phyloP scores from a whole-genome alignment of 2,329 filamentous ascomycete genomes.

The Fusarium austroafricanum region DNA sequence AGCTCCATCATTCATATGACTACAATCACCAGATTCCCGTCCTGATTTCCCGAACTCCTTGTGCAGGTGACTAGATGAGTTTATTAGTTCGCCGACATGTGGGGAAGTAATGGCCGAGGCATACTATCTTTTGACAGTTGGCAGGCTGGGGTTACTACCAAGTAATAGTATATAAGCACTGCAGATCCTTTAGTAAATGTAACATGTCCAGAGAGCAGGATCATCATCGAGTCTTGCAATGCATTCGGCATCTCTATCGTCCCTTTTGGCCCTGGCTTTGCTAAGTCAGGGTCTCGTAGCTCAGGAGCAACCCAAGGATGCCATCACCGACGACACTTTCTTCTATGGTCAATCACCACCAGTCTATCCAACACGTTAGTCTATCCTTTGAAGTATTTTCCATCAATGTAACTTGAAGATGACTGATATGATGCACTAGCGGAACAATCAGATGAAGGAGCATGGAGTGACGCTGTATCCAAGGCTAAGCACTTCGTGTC shows the following conservation, averaged over 20 bases:
- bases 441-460: neutral
- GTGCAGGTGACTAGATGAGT: neutral
- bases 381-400: accelerated
- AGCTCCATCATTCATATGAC: neutral
- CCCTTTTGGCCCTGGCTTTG: slow-evolving; percentile 1
- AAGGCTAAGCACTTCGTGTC: slow-evolving; percentile 8
- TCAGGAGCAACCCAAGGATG: neutral
- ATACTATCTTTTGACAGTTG: neutral
- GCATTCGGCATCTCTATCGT: neutral
- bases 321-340: neutral
- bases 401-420: neutral
- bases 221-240: neutral
- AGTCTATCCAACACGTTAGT: slow-evolving; percentile 14
- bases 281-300: slow-evolving; percentile 2
- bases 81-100: neutral
- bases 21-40: neutral
- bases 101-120: neutral
- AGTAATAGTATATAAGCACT: neutral
- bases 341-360: slow-evolving; percentile 15
- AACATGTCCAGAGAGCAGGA: neutral
- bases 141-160: neutral
- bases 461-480: neutral
- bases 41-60: neutral
- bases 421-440: neutral
- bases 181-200: neutral